Evolutionary conservation across 352 stramenopile species (phyloP).

Genomic region (Phytopythium sindhum): DNA sequence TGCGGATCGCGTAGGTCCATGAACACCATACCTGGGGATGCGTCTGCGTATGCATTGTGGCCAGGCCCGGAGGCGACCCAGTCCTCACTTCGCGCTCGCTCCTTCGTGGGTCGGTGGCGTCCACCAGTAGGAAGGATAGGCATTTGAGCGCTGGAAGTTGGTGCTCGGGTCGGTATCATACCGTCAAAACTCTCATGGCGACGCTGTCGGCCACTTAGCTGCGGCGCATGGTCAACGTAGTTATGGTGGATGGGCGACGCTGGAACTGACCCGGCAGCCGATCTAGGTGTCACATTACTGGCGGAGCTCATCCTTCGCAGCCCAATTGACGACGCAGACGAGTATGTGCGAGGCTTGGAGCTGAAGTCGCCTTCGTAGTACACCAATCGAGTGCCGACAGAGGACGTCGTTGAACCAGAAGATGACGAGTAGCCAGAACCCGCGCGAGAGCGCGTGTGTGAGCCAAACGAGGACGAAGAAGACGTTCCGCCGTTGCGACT

Average conservation of each 20-base stretch:
- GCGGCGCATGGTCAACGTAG: background rate
- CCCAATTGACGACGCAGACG: background rate
- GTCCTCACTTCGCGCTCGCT: slow-evolving; percentile 3
- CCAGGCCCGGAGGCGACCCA: background rate
- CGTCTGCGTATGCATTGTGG: background rate
- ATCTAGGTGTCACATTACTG: background rate
- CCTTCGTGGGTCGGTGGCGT: background rate
- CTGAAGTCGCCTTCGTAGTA: slow-evolving; percentile 3
- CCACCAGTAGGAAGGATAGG: background rate
- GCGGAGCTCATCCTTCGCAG: background rate
- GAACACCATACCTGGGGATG: background rate
- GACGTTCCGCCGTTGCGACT: slow-evolving; percentile 10
- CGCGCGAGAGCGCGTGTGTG: slow-evolving; percentile 10
- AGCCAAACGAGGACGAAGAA: slow-evolving; percentile 8
- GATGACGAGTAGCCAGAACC: slow-evolving; percentile 14
- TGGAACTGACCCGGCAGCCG: background rate
- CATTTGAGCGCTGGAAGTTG: background rate
- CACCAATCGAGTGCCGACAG: background rate
- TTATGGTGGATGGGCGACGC: background rate
- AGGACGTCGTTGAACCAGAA: slow-evolving; percentile 6
- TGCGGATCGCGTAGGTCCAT: background rate
- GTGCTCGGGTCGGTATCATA: background rate
- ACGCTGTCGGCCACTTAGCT: background rate
- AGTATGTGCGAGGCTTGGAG: background rate
- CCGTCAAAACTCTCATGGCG: slow-evolving; percentile 4